Conservation (phyloP, 495 filamentous ascomycete species). For the Hypoxylon rickii region DNA sequence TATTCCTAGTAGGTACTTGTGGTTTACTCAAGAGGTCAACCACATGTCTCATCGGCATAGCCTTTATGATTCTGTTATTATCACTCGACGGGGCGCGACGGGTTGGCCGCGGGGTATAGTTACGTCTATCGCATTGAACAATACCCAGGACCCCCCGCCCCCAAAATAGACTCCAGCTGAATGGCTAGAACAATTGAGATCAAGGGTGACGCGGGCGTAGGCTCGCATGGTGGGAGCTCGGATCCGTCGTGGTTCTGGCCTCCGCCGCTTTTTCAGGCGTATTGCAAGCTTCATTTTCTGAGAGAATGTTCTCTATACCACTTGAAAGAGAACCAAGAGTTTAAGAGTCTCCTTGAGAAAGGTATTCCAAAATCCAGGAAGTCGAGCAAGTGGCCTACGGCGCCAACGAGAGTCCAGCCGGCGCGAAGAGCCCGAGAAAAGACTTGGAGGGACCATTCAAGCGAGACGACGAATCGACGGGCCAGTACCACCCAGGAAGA, state of each 20-base stretch:
- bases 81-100: too few species aligned
- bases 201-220: background rate
- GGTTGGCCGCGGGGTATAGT: too few species aligned
- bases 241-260: conserved; percentile 24
- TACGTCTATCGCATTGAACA: too few species aligned
- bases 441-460: conserved; percentile 2
- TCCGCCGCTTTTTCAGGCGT: conserved; percentile 15
- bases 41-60: too few species aligned
- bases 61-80: too few species aligned
- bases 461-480: background rate
- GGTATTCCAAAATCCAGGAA: conserved; percentile 3
- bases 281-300: conserved; percentile 26
- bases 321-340: conserved; percentile 5
- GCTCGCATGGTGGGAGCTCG: background rate
- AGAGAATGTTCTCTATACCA: conserved; percentile 29
- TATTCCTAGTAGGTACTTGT: too few species aligned
- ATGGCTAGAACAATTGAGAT: conserved; percentile 5
- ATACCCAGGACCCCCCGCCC: too few species aligned
- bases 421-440: conserved; percentile 20
- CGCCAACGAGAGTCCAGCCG: conserved; percentile 26
- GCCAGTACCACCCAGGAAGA: conserved; percentile 3
- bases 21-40: too few species aligned
- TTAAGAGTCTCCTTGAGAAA: background rate
- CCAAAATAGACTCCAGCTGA: background rate
- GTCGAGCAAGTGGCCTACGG: conserved; percentile 14